These are phyloP conservation scores for Diaporthe destruens DNA, from an alignment of 2,329 filamentous ascomycete genomes.

Conservation along the genomic window DNA sequence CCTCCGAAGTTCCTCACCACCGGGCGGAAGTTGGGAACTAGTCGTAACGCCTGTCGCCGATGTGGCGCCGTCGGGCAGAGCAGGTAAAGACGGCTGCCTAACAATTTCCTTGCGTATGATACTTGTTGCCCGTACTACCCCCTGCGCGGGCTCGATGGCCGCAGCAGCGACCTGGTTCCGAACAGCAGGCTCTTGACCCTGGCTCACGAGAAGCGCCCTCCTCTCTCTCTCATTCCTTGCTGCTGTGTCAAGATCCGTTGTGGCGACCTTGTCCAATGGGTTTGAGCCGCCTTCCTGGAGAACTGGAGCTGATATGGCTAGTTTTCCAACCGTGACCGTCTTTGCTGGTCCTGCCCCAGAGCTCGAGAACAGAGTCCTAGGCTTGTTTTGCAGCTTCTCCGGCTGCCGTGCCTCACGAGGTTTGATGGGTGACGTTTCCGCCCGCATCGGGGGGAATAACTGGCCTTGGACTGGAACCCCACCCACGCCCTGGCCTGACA, in stretches of 20 bases:
- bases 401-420: slow-evolving; percentile 41
- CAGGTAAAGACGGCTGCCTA: slow-evolving; percentile 43
- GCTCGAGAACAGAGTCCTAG: slow-evolving; percentile 27
- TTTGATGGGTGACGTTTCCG: slow-evolving; percentile 46
- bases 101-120: slow-evolving; percentile 56
- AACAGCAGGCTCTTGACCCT: background rate
- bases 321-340: slow-evolving; percentile 52
- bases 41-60: slow-evolving; percentile 56
- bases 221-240: slow-evolving; percentile 60
- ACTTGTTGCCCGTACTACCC: slow-evolving; percentile 51
- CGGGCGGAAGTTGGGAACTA: slow-evolving; percentile 64
- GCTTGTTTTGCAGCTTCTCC: slow-evolving; percentile 46
- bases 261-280: slow-evolving; percentile 60
- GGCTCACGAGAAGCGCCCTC: slow-evolving; percentile 48
- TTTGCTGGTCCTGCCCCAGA: slow-evolving; percentile 24
- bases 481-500: slow-evolving; percentile 53
- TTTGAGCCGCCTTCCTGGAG: slow-evolving; percentile 55
- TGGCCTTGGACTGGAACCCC: slow-evolving; percentile 56
- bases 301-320: slow-evolving; percentile 65
- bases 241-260: slow-evolving; percentile 64
- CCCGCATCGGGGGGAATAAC: slow-evolving; percentile 57
- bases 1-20: slow-evolving; percentile 62
- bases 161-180: background rate
- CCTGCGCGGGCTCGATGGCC: slow-evolving; percentile 48
- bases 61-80: slow-evolving; percentile 43